Conservation (phyloP, 208 protist genomes). For the Trypanosomatidae sp. region DNA sequence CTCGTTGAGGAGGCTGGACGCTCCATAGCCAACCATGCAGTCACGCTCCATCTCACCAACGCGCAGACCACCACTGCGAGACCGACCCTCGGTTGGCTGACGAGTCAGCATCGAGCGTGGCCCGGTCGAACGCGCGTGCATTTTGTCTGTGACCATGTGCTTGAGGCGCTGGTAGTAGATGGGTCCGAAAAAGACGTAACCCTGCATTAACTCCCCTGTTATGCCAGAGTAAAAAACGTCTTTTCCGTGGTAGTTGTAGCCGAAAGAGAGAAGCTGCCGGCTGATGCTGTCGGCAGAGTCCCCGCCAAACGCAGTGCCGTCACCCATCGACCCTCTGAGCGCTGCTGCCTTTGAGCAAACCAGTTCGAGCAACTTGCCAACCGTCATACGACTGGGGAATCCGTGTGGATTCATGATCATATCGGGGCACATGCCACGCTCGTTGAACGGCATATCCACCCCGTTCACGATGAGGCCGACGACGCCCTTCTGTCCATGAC, state of each 20-base stretch:
- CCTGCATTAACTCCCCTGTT: conserved; percentile 97
- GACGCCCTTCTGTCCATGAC: conserved; percentile 99
- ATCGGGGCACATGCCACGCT: conserved; percentile 97
- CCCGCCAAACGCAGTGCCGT: conserved; percentile 97
- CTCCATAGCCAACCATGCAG: conserved; percentile 98
- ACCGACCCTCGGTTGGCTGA: conserved; percentile 99
- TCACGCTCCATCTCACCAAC: conserved; percentile 99
- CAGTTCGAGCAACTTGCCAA: conserved; percentile 99
- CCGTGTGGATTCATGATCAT: conserved; percentile 99
- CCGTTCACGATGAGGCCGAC: conserved; percentile 98
- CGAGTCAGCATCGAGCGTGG: conserved; percentile 97
- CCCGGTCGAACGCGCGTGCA: conserved; percentile 97
- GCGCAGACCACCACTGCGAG: conserved; percentile 98
- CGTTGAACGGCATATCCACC: conserved; percentile 99
- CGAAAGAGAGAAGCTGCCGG: conserved; percentile 75
- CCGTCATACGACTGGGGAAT: conserved; percentile 99
- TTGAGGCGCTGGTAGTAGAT: conserved; percentile 99
- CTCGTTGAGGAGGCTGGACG: conserved; percentile 96
- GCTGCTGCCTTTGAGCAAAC: conserved; percentile 97
- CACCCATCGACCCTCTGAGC: conserved; percentile 87
- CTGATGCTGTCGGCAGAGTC: conserved; percentile 95
- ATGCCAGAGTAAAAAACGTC: conserved; percentile 97
- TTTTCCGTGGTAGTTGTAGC: conserved; percentile 99
- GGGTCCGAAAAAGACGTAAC: conserved; percentile 99
- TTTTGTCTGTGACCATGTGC: conserved; percentile 99